Percentiles rank a stretch among this genome's conserved stretches.
phyloP scores from a whole-genome alignment of 192 early-diverging fungal species.

The Spizellomyces punctatus region DNA sequence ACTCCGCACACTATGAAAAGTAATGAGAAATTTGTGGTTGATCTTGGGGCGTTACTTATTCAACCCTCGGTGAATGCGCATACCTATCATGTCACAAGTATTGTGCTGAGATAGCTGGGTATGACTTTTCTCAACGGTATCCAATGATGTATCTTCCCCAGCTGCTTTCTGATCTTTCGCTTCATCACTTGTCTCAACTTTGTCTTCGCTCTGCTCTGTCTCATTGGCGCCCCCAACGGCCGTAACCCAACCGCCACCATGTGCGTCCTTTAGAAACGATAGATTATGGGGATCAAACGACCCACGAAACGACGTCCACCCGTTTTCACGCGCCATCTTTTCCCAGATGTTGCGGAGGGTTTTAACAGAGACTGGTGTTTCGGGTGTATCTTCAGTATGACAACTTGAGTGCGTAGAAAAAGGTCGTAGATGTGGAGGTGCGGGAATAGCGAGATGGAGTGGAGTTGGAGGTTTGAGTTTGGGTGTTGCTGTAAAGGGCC shows the following conservation, averaged over 20 bases:
- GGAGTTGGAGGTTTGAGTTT: too few species aligned
- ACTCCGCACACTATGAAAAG: constrained; percentile 9
- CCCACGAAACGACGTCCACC: constrained; percentile 2
- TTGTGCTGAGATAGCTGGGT: not conserved
- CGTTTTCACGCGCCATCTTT: not conserved
- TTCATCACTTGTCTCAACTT: not conserved
- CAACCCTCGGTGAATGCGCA: not conserved
- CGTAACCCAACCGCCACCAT: not conserved
- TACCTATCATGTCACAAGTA: not conserved
- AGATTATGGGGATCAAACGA: not conserved
- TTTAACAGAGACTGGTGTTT: not conserved
- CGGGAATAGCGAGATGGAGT: too few species aligned
- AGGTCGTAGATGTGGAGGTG: too few species aligned
- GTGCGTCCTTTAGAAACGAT: not conserved
- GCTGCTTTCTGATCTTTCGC: not conserved
- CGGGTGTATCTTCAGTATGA: too few species aligned
- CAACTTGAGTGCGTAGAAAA: too few species aligned
- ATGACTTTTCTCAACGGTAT: not conserved
- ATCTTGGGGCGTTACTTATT: not conserved
- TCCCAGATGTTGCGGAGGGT: constrained; percentile 17
- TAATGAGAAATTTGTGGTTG: not conserved
- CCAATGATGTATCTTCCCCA: not conserved
- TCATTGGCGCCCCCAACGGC: not conserved
- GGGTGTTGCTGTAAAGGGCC: too few species aligned
- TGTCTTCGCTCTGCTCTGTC: not conserved